Evolutionary conservation across 306 rosid genomes (phyloP), one percentile per base, ranked within the genome.

Genomic region (Corylus avellana): DNA sequence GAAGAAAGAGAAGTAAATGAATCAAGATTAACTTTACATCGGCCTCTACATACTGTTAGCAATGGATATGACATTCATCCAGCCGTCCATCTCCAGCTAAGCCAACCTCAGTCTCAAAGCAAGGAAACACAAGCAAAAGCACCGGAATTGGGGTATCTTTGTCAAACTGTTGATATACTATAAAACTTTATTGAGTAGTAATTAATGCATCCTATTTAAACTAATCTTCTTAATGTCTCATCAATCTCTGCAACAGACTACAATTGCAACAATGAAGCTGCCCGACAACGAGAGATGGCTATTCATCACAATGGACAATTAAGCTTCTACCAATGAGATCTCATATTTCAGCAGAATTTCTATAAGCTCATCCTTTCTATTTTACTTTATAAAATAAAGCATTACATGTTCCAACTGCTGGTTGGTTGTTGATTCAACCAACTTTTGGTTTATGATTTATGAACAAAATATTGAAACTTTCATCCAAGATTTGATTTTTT

Each of bases 31-130:
- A 82, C 82, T 77, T 57, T 87, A 27, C 74, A 61, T 47, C 75
- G 80, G 73, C 75, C 80, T 75, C 57, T 88, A 49, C 75, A 77
- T 81, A 76, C 82, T 42, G 57, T 88, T 55, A 48, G 71, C 72
- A 86, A 82, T 48, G 90, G 80, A 73, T 88, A 73, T 76, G 88
- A 87, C n/a, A 64, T 86, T 76, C 90, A 75, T 44, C 78, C 77
- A 44, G 86, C 93, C 50, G 81, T 89, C 66, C 69, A 86, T 78
- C 95, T 92, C 75, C 94, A 89, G 88, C 92, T 92, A 86, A 88
- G 94, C 80, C 93, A 81, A 78, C 91, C 97, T 68, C 86, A 72
- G 77, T n/a, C 94, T 80, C 90, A 85, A 58, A 80, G 80, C 83
- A 85, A 66, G 46, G 89, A 88, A 81, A 76, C 77, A 77, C 75